phyloP scores from a whole-genome alignment of 2,329 filamentous ascomycete genomes.

The Aureobasidium sp. region DNA sequence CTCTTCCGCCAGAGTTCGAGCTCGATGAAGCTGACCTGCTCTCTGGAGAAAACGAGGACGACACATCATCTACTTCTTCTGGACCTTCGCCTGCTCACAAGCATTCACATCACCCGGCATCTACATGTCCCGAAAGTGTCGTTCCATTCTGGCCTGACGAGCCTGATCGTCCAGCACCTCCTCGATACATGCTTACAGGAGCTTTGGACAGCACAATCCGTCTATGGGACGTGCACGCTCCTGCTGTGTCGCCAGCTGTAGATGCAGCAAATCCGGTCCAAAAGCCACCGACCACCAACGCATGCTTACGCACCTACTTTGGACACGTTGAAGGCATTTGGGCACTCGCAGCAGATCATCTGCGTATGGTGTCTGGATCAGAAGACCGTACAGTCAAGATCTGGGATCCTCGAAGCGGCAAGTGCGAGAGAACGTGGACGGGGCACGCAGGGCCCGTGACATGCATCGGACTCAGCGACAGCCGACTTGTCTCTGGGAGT shows the following conservation, averaged over 20 bases:
- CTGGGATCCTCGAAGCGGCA: conserved; percentile 87
- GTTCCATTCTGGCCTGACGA: conserved; percentile 50
- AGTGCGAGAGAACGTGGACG: conserved; percentile 85
- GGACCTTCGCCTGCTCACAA: conserved; percentile 12
- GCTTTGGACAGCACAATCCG: conserved; percentile 86
- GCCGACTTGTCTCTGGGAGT: conserved; percentile 79
- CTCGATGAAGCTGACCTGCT: conserved; percentile 61
- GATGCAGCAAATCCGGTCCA: conserved; percentile 1
- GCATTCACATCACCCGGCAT: conserved; percentile 12
- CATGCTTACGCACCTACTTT: conserved; percentile 86
- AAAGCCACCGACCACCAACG: conserved; percentile 48
- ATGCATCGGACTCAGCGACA: conserved; percentile 85
- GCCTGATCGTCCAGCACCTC: conserved; percentile 60
- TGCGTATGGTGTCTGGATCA: conserved; percentile 79
- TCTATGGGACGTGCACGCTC: conserved; percentile 67
- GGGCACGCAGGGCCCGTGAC: conserved; percentile 88
- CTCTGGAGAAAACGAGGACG: conserved; percentile 46
- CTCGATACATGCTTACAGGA: conserved; percentile 86
- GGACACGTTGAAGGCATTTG: conserved; percentile 95
- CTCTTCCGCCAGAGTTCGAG: conserved; percentile 80
- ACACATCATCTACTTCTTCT: conserved; percentile 22
- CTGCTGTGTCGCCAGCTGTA: conserved; percentile 2
- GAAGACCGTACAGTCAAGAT: conserved; percentile 94
- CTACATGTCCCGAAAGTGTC: background rate
- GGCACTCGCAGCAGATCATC: conserved; percentile 80